phyloP scores from a whole-genome alignment of 768 basidiomycete genomes.

The Hydnomerulius pinastri region DNA sequence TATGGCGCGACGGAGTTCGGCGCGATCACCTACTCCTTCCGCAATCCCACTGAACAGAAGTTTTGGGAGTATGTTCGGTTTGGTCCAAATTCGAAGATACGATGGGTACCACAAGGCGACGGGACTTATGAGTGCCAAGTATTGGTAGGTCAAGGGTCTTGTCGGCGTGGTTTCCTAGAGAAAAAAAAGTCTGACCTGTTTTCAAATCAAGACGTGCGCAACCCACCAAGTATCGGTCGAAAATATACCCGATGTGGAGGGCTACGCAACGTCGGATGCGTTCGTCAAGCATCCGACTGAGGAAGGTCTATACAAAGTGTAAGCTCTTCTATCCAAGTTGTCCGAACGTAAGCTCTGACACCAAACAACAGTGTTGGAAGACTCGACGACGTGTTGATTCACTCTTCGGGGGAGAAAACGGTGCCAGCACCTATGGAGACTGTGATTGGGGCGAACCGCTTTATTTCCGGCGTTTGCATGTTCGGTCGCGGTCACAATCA shows the following conservation, averaged over 20 bases:
- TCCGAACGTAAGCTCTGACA: not conserved
- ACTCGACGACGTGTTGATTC: slow-evolving; percentile 35
- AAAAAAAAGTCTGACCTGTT: too few species aligned
- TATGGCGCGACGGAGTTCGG: slow-evolving; percentile 45
- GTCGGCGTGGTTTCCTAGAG: too few species aligned
- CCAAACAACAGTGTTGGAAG: slow-evolving; percentile 38
- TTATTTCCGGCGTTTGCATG: slow-evolving; percentile 36
- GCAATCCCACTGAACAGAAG: slow-evolving; percentile 20
- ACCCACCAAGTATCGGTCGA: slow-evolving; percentile 31
- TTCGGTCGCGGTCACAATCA: slow-evolving; percentile 39
- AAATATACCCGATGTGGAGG: slow-evolving; percentile 38
- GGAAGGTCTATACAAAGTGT: slow-evolving; percentile 46
- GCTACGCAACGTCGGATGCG: slow-evolving; percentile 47
- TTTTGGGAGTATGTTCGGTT: slow-evolving; percentile 38
- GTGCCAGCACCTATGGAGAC: slow-evolving; percentile 37
- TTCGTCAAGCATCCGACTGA: slow-evolving; percentile 46
- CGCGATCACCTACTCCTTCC: slow-evolving; percentile 12
- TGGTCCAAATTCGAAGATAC: slow-evolving; percentile 20
- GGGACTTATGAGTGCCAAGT: slow-evolving; percentile 41
- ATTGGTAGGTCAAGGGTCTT: slow-evolving; percentile 26
- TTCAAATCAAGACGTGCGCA: slow-evolving; percentile 22
- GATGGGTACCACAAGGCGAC: slow-evolving; percentile 40
- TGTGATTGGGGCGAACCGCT: slow-evolving; percentile 18
- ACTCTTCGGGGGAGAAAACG: slow-evolving; percentile 35
- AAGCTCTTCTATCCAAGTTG: not conserved